Conservation (phyloP, 1,139 yeast genomes). For the Taphrina betulina region DNA sequence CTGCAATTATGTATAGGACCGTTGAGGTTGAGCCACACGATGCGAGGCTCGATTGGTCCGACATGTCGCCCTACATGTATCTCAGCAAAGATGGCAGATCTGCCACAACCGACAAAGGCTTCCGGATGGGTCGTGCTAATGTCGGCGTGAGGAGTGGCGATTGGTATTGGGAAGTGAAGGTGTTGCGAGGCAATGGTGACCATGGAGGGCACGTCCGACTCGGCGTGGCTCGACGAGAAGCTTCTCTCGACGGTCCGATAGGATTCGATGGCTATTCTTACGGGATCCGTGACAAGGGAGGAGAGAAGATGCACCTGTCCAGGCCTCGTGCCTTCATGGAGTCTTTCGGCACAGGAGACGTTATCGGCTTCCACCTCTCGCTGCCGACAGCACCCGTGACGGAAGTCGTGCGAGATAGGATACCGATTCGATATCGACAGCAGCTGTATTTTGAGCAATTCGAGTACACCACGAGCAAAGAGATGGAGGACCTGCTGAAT, state of each 20-base stretch:
- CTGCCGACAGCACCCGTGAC: conserved; percentile 53
- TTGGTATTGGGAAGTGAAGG: conserved; percentile 73
- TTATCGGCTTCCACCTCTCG: conserved; percentile 72
- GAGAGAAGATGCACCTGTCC: conserved; percentile 74
- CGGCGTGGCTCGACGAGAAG: conserved; percentile 82
- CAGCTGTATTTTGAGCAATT: conserved; percentile 79
- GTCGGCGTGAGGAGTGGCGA: conserved; percentile 74
- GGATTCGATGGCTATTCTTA: conserved; percentile 95
- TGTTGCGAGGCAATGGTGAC: conserved; percentile 46
- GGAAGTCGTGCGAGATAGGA: conserved; percentile 68
- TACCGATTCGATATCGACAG: conserved; percentile 79
- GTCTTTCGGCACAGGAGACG: conserved; percentile 73
- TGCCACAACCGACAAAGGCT: conserved; percentile 60
- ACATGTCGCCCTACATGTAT: conserved; percentile 62
- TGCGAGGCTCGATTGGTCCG: conserved; percentile 68
- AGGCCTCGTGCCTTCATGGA: conserved; percentile 60
- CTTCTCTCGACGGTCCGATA: conserved; percentile 89
- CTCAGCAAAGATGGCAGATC: conserved; percentile 47
- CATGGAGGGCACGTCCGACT: conserved; percentile 62
- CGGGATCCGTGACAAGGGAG: conserved; percentile 79
- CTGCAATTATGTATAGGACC: conserved; percentile 64
- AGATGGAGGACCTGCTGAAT: conserved; percentile 70
- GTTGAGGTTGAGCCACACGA: conserved; percentile 70
- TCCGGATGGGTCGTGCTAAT: conserved; percentile 77
- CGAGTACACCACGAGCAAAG: conserved; percentile 75